Percentiles rank a stretch among this genome's conserved stretches.
Conservation (phyloP, 2,329 filamentous ascomycete species). For the Ramularia endophylla region DNA sequence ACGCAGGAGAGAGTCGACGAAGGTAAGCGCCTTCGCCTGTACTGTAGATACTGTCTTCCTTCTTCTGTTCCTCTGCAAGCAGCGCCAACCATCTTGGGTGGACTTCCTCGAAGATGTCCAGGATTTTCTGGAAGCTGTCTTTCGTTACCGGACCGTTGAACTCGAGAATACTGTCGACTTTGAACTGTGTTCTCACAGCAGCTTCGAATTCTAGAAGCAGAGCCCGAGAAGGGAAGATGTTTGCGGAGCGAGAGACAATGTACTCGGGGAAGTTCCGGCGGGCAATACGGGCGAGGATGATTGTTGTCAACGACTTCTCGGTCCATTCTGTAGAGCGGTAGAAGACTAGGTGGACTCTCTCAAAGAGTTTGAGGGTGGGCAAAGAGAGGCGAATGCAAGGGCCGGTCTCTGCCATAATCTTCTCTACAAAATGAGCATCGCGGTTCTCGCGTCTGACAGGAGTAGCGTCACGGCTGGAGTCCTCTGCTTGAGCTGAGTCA, state of each 20-base stretch:
- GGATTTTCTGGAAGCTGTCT: constrained; percentile 59
- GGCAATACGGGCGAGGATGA: constrained; percentile 88
- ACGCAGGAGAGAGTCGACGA: constrained; percentile 80
- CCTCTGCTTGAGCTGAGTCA: constrained; percentile 28
- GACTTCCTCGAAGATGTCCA: constrained; percentile 66
- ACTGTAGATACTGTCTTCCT: constrained; percentile 71
- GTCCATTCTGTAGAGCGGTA: constrained; percentile 97
- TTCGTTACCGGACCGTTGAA: constrained; percentile 65
- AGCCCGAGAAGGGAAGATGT: constrained; percentile 74
- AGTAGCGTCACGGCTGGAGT: constrained; percentile 33
- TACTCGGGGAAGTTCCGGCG: constrained; percentile 83
- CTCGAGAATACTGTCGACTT: constrained; percentile 76
- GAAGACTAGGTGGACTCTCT: constrained; percentile 91
- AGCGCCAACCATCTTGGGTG: constrained; percentile 75
- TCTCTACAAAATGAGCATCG: constrained; percentile 67
- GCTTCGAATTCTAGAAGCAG: constrained; percentile 84
- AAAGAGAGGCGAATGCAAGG: constrained; percentile 77
- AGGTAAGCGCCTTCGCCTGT: constrained; percentile 84
- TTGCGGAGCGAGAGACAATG: constrained; percentile 80
- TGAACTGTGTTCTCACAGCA: constrained; percentile 72
- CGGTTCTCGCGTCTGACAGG: constrained; percentile 51
- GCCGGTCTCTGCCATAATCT: constrained; percentile 71
- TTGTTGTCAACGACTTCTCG: constrained; percentile 90
- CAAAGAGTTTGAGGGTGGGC: constrained; percentile 71
- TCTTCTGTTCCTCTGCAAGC: constrained; percentile 66